Percentiles rank a stretch among this genome's conserved stretches.
Evolutionary conservation across 306 rosid genomes (phyloP).

Genomic region (peach (Prunus persica)): Prunus_persica_NCBIv2 NC_034012.1:10787501-10788000

Average conservation of each 20-base stretch:
- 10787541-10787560: conserved; percentile 45
- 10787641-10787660: conserved; percentile 31
- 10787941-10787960: neutral
- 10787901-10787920: neutral
- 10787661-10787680: conserved; percentile 14
- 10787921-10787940: neutral
- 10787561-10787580: conserved; percentile 58
- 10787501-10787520: conserved; percentile 46
- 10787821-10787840: neutral
- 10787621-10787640: conserved; percentile 27
- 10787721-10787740: neutral
- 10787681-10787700: neutral
- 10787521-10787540: conserved; percentile 53
- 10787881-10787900: neutral
- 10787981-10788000: neutral
- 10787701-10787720: too few species aligned
- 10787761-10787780: neutral
- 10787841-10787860: neutral
- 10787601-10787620: conserved; percentile 39
- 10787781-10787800: neutral
- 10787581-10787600: conserved; percentile 42
- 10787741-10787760: neutral
- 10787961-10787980: neutral
- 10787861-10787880: neutral
- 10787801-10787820: neutral